Base-by-base conservation (phyloP, 768 basidiomycete genomes). In the Lyophyllum atratum region DNA sequence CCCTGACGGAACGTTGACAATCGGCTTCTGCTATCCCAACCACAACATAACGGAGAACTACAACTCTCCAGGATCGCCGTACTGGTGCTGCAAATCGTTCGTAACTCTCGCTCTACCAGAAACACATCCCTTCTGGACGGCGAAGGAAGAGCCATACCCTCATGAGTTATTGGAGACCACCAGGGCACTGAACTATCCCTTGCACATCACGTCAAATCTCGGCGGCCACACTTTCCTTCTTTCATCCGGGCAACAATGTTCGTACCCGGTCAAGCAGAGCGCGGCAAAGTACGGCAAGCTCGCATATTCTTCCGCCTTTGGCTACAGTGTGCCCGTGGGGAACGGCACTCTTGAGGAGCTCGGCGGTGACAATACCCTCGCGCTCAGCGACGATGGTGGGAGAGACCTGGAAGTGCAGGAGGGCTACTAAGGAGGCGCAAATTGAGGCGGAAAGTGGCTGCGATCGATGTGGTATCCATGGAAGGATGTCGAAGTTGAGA, bases 51-150 rank as follows among this genome's bases (percentile, higher is more conserved):
- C 83, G 14, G 85, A 91, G 67, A 90, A 88, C 70, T 90, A 92
- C 75, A 90, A 91, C 67, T 87, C 87, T 4, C 84, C 85, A 17
- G 88, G 88, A 19, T 89, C 87, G 24, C 86, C 87, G 2, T 92
- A 91, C 71, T 91, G 89, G 90, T 87, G 85, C 66, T 90, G 87
- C 75, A 89, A 90, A 66, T 85, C 87, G 1, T 91, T 92, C 69
- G 76, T 86, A 37, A 69, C 86, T 6, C 80, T 91, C 15, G 76
- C 87, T 6, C 76, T 89, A 3, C 83, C 87, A 1, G 78, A 81
- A 15, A 74, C 78, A 1, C 88, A 91, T 68, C 85, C 87, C 1
- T 91, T 90, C 79, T 92, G 89, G 90, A 64, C 80, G 0, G 73
- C 82, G 1, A 63, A 75, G n/a, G 89, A 91, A 66, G 85, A 87